Base-by-base conservation (phyloP, 495 filamentous ascomycete species). In the Podospora tetraspora region DNA sequence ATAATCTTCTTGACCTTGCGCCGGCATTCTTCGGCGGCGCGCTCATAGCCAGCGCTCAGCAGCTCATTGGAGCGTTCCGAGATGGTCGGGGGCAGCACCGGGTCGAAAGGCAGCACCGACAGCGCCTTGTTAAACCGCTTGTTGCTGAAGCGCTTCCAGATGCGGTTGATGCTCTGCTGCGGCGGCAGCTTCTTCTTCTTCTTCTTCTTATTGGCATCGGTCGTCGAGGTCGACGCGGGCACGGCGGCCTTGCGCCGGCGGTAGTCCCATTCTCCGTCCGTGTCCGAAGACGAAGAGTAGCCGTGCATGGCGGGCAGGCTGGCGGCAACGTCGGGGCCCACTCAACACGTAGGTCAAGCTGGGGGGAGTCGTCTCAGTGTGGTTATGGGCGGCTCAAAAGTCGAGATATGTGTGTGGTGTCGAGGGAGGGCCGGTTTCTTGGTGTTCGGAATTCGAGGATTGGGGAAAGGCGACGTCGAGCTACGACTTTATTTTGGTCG, bases 1-100 rank as follows among this genome's bases (percentile, higher is more conserved):
- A 90, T 89, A 69, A 97, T 97, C 74, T 92, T 92, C 23, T 87
- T 85, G n/a, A 97, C 94, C 64, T 93, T 93, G 32, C 83, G 82
- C 58, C 83, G 81, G 77, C 94, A 98, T 72, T 89, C 88, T 11
- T 83, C 83, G 13, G 81, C 84, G 0, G 92, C 93, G 70, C 93
- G 87, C 71, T 94, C 87, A 68, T 94, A 96, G 2, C 88, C 89
- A 58, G 85, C 84, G 22, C 58, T 72, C 13, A 84, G 70, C 68
- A 83, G 75, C 72, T 84, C 81, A 61, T 83, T 84, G 59, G 81
- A 80, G 0, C 78, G 79, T 57, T 83, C 81, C 1, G 78, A 76
- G 37, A 77, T 79, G 63, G 74, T 79, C 3, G 81, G 80, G 2
- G 80, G 79, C 29, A 78, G 76, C 1, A 84, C 82, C 6, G 82